Evolutionary conservation across 2,329 filamentous ascomycete species (phyloP), one percentile per base, ranked within the genome.

Genomic region (Trichophyton benhamiae): DNA sequence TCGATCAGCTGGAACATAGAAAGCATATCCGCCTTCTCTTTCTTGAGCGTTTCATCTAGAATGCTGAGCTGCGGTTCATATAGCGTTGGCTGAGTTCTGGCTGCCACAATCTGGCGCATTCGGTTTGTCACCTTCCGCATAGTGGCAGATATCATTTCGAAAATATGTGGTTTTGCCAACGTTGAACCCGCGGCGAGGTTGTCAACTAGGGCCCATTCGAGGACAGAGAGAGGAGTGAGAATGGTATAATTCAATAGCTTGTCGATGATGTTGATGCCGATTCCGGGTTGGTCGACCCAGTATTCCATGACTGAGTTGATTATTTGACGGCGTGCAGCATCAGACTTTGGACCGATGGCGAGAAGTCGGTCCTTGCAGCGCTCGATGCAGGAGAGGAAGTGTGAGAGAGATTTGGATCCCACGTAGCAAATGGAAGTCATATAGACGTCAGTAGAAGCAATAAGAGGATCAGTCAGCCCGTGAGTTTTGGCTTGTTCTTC

Each of bases 211-310:
- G 89, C 89, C 94, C 94, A 99, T 69, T 95, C 86, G 57, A 96
- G 82, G 30, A 99, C 91, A 15, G 86, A 87, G 62, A 85, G 79
- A 0, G 94, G 94, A 7, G 87, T 91, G 41, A 99, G 81, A 68
- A 99, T 96, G 13, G 89, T 91, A 77, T 96, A 99, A 77, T 97
- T 99, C 67, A 99, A 86, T 3, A 99, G 82, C 75, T 97, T 97
- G 78, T 97, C 92, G 62, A 97, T 83, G 68, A 99, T 95, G 67
- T 88, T 89, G 67, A 97, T 84, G 2, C 91, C 94, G 49, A 95
- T 87, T 63, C 94, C 94, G 0, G 92, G 91, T 69, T 99, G 92
- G 36, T 92, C 87, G 55, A 83, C 83, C 94, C 94, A 99, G 78
- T 96, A 99, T 46, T 86, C 81, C 78, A 96, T 89, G 44, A 97